Percentiles rank a stretch among this genome's conserved stretches.
Conservation (phyloP, 2,329 filamentous ascomycete genomes). For the Ambrosiella xylebori region DNA sequence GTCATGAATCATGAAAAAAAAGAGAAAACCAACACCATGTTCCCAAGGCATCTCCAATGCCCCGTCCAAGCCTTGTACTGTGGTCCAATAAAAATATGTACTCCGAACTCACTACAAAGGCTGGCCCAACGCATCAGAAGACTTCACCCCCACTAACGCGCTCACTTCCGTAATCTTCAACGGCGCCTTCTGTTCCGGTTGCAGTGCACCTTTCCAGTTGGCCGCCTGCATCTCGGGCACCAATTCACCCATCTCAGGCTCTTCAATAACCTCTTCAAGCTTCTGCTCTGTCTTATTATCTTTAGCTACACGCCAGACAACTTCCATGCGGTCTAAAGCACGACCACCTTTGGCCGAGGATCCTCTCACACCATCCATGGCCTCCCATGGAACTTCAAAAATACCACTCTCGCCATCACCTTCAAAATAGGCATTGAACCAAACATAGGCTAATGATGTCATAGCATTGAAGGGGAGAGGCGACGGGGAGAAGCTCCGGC, state of each 20-base stretch:
- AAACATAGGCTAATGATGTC: conserved; percentile 82
- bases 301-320: conserved; percentile 53
- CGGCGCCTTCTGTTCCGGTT: conserved; percentile 24
- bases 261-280: conserved; percentile 23
- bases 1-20: conserved; percentile 3
- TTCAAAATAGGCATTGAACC: conserved; percentile 94
- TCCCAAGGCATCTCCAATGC: background rate
- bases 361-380: conserved; percentile 89
- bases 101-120: conserved; percentile 13
- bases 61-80: no score
- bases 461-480: conserved; percentile 76
- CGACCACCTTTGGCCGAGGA: conserved; percentile 64
- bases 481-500: conserved; percentile 61
- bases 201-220: conserved; percentile 53
- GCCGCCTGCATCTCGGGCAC: conserved; percentile 54
- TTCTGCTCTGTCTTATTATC: conserved; percentile 13
- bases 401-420: conserved; percentile 45
- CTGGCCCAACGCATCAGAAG: conserved; percentile 22
- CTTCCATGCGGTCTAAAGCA: conserved; percentile 64
- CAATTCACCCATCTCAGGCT: conserved; percentile 48
- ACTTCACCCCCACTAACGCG: conserved; percentile 21
- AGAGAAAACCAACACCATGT: background rate
- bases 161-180: conserved; percentile 25
- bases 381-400: conserved; percentile 41
- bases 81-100: background rate